A percentile compares a stretch with the other conserved stretches of the same genome.
Evolutionary conservation across 139 green algal species (phyloP).

Genomic region (Ettlia oleoabundans): DNA sequence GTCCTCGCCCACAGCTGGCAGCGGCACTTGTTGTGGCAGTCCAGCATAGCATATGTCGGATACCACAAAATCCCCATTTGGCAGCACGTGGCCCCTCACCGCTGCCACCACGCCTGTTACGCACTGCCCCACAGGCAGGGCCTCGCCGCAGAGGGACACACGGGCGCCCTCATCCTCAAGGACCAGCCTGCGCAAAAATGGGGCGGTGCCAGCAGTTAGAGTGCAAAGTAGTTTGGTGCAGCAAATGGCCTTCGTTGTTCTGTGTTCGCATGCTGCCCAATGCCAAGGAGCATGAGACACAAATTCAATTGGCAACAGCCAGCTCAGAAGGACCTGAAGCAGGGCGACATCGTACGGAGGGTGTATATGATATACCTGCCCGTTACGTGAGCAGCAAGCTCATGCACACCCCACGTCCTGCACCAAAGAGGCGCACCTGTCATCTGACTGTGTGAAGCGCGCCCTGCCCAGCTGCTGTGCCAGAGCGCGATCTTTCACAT

Average conservation of each 20-base stretch:
- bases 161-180: constrained; percentile 95
- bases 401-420: too few relatives aligned
- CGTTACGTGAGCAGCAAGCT: too few relatives aligned
- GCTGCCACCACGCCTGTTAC: constrained; percentile 89
- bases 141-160: constrained; percentile 69
- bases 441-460: constrained; percentile 78
- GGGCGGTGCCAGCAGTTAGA: background rate
- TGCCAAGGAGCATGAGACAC: too few relatives aligned
- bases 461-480: constrained; percentile 24
- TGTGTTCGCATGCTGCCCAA: too few relatives aligned
- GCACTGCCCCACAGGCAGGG: constrained; percentile 57
- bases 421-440: too few relatives aligned
- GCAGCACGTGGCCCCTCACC: constrained; percentile 70
- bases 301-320: too few relatives aligned
- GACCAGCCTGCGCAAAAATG: constrained; percentile 63
- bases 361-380: too few relatives aligned
- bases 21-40: constrained; percentile 47
- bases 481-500: constrained; percentile 63
- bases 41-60: constrained; percentile 45
- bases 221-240: background rate
- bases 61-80: constrained; percentile 81
- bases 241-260: too few relatives aligned
- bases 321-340: too few relatives aligned
- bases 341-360: too few relatives aligned
- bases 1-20: constrained; percentile 28